These are phyloP conservation scores for Rhodotorula sphaerocarpa DNA, from an alignment of 768 basidiomycete genomes.

Conservation along the genomic window DNA sequence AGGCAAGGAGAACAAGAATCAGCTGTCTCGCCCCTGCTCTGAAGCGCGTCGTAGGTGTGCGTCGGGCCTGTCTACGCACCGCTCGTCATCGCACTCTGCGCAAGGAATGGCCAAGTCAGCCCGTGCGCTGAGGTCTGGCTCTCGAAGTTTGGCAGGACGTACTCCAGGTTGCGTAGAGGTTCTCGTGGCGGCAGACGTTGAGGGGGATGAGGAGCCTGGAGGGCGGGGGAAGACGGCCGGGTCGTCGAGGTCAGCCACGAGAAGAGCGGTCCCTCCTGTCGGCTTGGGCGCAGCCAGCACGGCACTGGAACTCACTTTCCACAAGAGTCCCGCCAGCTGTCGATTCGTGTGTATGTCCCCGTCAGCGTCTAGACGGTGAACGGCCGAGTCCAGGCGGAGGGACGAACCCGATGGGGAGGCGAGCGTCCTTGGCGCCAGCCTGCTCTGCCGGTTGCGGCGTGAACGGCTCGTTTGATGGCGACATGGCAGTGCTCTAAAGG, in stretches of 20 bases:
- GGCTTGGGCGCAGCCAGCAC: background rate
- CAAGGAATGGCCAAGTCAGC: background rate
- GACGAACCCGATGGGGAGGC: slow-evolving; percentile 31
- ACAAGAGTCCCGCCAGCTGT: slow-evolving; percentile 33
- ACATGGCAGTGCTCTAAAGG: no score
- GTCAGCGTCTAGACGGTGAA: background rate
- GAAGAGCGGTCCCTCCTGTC: background rate
- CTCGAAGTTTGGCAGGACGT: background rate
- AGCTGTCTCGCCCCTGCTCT: no score
- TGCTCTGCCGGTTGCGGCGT: slow-evolving; percentile 20
- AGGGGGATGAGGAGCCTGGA: slow-evolving; percentile 36
- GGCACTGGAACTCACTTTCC: slow-evolving; percentile 18
- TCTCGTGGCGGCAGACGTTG: slow-evolving; percentile 40
- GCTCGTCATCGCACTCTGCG: slow-evolving; percentile 39
- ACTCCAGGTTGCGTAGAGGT: slow-evolving; percentile 39
- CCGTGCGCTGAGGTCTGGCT: background rate
- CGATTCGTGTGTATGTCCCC: no score
- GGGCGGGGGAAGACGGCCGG: background rate
- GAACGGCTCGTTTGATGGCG: slow-evolving; percentile 23
- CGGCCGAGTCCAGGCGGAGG: background rate
- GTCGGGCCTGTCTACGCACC: slow-evolving; percentile 22
- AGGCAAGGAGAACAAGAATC: no score
- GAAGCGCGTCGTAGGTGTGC: no score
- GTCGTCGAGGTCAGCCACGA: background rate
- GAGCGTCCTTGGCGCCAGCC: slow-evolving; percentile 12